Percentiles rank a stretch among this genome's conserved stretches.
Evolutionary conservation across 2,329 filamentous ascomycete genomes (phyloP).

Genomic region (Cladosporium sp.): DNA sequence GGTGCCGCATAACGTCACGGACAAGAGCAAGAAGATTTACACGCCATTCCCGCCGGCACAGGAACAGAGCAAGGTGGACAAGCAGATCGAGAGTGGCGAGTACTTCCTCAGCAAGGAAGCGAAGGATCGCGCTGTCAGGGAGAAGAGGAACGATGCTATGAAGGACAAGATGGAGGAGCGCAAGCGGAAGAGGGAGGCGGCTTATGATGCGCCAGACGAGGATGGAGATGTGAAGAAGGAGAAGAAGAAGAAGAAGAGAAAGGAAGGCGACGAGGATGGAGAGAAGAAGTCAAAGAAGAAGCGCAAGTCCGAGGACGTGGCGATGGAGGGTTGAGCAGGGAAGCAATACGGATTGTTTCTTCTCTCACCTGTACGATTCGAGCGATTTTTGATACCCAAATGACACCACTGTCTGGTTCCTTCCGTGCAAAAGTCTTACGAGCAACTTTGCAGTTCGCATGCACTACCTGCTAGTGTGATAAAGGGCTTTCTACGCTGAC

Average conservation of each 20-base stretch:
- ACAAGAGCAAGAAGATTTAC: constrained; percentile 92
- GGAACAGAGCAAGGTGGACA: constrained; percentile 98
- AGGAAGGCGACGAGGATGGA: constrained; percentile 32
- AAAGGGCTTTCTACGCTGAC: too few relatives aligned
- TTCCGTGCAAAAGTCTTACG: background rate
- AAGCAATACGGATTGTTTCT: background rate
- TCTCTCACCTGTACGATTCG: background rate
- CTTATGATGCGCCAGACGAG: constrained; percentile 85
- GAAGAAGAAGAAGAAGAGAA: constrained; percentile 48
- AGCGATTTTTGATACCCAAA: constrained; percentile 7
- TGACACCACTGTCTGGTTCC: background rate
- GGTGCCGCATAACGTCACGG: constrained; percentile 77
- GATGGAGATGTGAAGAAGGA: constrained; percentile 46
- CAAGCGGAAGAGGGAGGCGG: constrained; percentile 76
- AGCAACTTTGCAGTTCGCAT: too few relatives aligned
- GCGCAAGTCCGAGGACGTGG: constrained; percentile 9
- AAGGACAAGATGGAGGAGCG: constrained; percentile 84
- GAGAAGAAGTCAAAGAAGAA: constrained; percentile 11
- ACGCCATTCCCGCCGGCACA: constrained; percentile 95
- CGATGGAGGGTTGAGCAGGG: background rate
- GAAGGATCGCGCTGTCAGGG: constrained; percentile 76
- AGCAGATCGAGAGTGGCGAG: constrained; percentile 96
- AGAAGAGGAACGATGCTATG: constrained; percentile 80
- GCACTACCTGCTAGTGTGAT: too few relatives aligned
- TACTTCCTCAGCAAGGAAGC: constrained; percentile 93